Conservation (phyloP, 371 early-diverging fungal species). For the Zancudomyces culisetae region DNA sequence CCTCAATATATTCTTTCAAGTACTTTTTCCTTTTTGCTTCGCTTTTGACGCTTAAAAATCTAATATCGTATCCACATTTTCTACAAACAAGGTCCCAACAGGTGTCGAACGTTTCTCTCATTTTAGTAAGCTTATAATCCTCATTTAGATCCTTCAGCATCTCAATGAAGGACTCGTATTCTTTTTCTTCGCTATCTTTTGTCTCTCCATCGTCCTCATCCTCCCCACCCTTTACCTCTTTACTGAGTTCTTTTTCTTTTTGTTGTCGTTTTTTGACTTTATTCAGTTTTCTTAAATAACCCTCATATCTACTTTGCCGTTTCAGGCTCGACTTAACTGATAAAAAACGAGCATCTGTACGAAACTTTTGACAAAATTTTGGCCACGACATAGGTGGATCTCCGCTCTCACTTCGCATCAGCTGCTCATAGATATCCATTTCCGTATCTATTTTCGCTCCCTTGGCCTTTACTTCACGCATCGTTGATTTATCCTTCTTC, state of each 20-base stretch:
- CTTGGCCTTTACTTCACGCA: conserved; percentile 5
- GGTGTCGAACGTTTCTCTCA: background rate
- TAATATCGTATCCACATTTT: background rate
- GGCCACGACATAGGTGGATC: conserved; percentile 1
- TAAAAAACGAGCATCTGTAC: background rate
- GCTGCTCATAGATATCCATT: conserved; percentile 7
- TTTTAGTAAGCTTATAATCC: too few species aligned
- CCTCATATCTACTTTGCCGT: background rate
- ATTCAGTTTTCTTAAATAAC: background rate
- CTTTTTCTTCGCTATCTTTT: background rate
- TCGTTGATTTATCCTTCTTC: conserved; percentile 17
- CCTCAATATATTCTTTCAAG: background rate
- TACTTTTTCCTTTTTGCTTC: background rate
- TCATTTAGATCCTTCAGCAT: background rate
- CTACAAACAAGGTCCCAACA: background rate
- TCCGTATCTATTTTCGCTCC: conserved; percentile 21
- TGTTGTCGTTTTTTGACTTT: background rate
- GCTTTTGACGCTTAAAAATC: background rate
- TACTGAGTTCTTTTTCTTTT: too few species aligned
- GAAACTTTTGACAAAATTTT: background rate
- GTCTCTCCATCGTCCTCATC: too few species aligned
- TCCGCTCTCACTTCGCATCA: background rate
- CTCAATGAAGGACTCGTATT: background rate
- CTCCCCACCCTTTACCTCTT: too few species aligned
- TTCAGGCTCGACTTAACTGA: background rate